A percentile compares a stretch with the other conserved stretches of the same genome.
Conservation (phyloP, 495 filamentous ascomycete genomes). For the Xylaria venustula region DNA sequence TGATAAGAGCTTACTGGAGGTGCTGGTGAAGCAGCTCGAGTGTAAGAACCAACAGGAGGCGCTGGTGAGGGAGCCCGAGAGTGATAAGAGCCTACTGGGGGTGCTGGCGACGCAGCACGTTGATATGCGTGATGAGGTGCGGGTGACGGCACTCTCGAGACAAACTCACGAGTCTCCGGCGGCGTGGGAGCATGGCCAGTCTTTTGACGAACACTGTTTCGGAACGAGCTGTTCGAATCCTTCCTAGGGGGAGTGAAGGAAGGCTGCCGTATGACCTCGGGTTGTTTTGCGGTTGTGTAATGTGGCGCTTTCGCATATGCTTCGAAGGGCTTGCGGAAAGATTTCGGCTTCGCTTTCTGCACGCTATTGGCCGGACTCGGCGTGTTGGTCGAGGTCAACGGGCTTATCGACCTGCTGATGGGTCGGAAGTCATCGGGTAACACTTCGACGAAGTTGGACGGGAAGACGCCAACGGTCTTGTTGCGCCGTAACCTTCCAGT, state of each 20-base stretch:
- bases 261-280: constrained; percentile 37
- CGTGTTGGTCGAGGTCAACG: constrained; percentile 54
- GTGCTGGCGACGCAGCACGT: constrained; percentile 13
- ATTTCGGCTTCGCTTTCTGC: constrained; percentile 54
- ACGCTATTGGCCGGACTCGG: constrained; percentile 52
- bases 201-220: constrained; percentile 23
- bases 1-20: constrained; percentile 31
- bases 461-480: constrained; percentile 86
- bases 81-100: constrained; percentile 28
- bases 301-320: constrained; percentile 62
- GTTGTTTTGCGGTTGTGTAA: constrained; percentile 50
- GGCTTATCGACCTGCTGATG: constrained; percentile 72
- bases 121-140: constrained; percentile 20
- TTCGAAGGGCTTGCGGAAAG: constrained; percentile 69
- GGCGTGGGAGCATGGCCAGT: constrained; percentile 24
- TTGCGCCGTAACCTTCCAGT: constrained; percentile 87
- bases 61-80: constrained; percentile 43
- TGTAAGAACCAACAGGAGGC: constrained; percentile 38
- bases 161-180: constrained; percentile 28
- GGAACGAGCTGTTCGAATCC: constrained; percentile 33
- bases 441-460: constrained; percentile 94
- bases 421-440: constrained; percentile 81
- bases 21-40: neutral
- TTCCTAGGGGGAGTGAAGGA: constrained; percentile 38
- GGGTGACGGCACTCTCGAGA: constrained; percentile 33